A percentile compares a stretch with the other conserved stretches of the same genome.
phyloP scores from a whole-genome alignment of 768 basidiomycete genomes.

The Leccinum olivaceopallidum region DNA sequence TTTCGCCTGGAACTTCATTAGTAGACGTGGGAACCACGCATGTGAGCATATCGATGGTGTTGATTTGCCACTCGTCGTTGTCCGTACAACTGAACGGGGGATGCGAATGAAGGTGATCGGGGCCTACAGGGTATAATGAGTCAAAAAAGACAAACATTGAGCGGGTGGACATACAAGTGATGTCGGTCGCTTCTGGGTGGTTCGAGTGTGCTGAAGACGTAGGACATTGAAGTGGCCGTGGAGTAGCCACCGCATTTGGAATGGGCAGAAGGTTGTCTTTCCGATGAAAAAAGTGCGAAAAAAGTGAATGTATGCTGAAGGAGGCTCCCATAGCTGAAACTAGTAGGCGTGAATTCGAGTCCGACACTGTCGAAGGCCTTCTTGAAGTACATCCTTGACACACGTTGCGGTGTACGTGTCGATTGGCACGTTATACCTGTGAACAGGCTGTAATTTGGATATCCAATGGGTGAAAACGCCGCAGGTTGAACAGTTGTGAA shows the following conservation, averaged over 20 bases:
- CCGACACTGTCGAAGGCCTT: not conserved
- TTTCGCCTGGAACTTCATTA: not conserved
- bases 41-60: not conserved
- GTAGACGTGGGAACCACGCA: not conserved
- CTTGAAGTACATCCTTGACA: not conserved
- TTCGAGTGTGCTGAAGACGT: not conserved
- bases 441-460: not conserved
- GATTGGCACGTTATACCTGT: not conserved
- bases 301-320: not conserved
- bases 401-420: not conserved
- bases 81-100: not conserved
- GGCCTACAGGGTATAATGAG: not conserved
- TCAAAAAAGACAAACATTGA: not conserved
- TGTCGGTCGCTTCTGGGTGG: not conserved
- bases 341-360: not conserved
- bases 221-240: not conserved
- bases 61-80: not conserved
- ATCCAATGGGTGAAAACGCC: not conserved
- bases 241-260: not conserved
- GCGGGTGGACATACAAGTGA: not conserved
- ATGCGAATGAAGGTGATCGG: not conserved
- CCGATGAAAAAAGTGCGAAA: not conserved
- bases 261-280: not conserved
- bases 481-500: not conserved
- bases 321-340: not conserved